Evolutionary conservation across 495 filamentous ascomycete species (phyloP).

Genomic region (Xylaria palmicola): DNA sequence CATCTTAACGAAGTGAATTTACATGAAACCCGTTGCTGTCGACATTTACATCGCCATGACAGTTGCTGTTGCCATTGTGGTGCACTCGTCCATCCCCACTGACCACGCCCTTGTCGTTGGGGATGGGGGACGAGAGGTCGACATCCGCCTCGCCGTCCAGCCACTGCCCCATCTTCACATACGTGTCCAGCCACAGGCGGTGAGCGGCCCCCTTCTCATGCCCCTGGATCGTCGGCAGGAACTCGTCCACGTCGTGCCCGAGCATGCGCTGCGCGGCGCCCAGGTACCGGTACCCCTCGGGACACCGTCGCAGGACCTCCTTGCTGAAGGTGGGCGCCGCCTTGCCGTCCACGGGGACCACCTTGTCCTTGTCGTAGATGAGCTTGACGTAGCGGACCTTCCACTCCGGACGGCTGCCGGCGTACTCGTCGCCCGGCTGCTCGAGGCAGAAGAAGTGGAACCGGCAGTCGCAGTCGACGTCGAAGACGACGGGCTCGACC

Average conservation of each 20-base stretch:
- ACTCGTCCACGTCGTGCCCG: constrained; percentile 42
- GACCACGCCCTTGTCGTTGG: neutral
- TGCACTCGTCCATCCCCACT: neutral
- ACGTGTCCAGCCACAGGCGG: constrained; percentile 38
- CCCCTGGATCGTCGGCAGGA: constrained; percentile 37
- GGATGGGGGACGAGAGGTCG: constrained; percentile 21
- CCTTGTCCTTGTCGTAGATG: constrained; percentile 70
- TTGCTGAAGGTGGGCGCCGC: constrained; percentile 49
- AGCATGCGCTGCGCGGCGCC: constrained; percentile 45
- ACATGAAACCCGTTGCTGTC: neutral
- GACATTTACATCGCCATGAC: neutral
- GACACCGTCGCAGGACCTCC: constrained; percentile 48
- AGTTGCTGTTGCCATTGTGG: neutral
- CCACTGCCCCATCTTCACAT: constrained; percentile 47
- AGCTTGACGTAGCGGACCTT: constrained; percentile 60
- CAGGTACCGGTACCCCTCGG: constrained; percentile 59
- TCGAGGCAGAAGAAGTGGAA: constrained; percentile 64
- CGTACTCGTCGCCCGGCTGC: constrained; percentile 19
- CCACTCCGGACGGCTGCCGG: constrained; percentile 38
- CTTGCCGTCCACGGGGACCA: constrained; percentile 56
- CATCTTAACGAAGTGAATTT: neutral
- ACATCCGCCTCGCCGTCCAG: constrained; percentile 36
- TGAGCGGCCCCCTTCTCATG: constrained; percentile 23
- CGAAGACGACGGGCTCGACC: constrained; percentile 43
- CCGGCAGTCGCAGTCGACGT: constrained; percentile 62